phyloP scores from a whole-genome alignment of 2,329 filamentous ascomycete genomes.

The Claviceps paspali region DNA sequence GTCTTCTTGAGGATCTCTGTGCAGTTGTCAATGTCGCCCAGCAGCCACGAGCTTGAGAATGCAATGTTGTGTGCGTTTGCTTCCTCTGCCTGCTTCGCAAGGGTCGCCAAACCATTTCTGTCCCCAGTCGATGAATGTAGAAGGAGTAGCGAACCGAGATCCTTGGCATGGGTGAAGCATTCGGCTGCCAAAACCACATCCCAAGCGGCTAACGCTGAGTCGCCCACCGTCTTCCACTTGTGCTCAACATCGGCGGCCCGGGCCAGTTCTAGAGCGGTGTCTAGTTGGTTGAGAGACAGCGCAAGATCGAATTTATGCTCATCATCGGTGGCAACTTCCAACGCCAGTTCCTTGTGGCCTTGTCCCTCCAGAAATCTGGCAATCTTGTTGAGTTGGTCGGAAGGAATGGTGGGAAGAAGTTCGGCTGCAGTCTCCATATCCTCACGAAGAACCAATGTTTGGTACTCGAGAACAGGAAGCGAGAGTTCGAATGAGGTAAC shows the following conservation, averaged over 20 bases:
- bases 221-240: constrained; percentile 96
- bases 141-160: constrained; percentile 76
- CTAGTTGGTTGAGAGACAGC: constrained; percentile 64
- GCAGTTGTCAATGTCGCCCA: constrained; percentile 70
- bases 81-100: constrained; percentile 61
- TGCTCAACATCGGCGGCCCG: constrained; percentile 76
- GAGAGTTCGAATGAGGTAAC: constrained; percentile 85
- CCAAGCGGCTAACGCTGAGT: constrained; percentile 77
- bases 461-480: constrained; percentile 86
- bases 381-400: constrained; percentile 96
- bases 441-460: constrained; percentile 83
- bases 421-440: constrained; percentile 87
- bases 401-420: constrained; percentile 66
- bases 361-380: constrained; percentile 94
- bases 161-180: constrained; percentile 82
- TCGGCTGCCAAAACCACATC: constrained; percentile 78
- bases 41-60: constrained; percentile 78
- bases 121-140: constrained; percentile 79
- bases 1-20: constrained; percentile 68
- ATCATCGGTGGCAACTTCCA: constrained; percentile 84
- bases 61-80: constrained; percentile 80
- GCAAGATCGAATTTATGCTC: constrained; percentile 96
- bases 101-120: constrained; percentile 52
- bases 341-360: constrained; percentile 86
- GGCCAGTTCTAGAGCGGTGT: constrained; percentile 75